phyloP scores from a whole-genome alignment of 1,284 basidiomycete species.

The Cerrena zonata region DNA sequence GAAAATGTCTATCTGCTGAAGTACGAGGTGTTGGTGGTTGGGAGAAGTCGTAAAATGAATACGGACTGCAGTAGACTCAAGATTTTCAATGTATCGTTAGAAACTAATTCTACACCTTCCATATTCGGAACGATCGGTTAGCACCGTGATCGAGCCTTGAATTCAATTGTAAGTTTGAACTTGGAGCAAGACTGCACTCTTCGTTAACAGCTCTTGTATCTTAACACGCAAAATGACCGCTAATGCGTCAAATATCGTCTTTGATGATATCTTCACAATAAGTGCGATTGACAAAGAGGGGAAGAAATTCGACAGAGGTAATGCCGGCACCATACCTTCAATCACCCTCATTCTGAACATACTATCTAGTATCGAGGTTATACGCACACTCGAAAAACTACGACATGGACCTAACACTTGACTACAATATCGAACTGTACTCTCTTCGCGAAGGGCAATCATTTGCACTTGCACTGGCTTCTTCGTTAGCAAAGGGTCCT shows the following conservation, averaged over 20 bases:
- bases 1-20: constrained; percentile 26
- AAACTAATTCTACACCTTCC: too few species aligned
- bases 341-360: constrained; percentile 8
- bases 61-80: too few species aligned
- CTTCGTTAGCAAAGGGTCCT: constrained; percentile 69
- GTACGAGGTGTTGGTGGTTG: constrained; percentile 27
- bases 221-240: constrained; percentile 47
- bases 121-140: too few species aligned
- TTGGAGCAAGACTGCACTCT: background rate
- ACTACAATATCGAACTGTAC: constrained; percentile 87
- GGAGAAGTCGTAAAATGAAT: too few species aligned
- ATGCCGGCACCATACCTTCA: constrained; percentile 16
- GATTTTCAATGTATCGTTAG: too few species aligned
- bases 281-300: constrained; percentile 85
- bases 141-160: too few species aligned
- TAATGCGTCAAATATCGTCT: constrained; percentile 69
- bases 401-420: constrained; percentile 83
- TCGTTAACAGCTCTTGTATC: background rate
- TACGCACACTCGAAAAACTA: constrained; percentile 81
- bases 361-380: constrained; percentile 71
- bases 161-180: too few species aligned
- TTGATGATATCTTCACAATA: constrained; percentile 87
- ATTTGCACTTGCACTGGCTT: constrained; percentile 83
- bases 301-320: constrained; percentile 95
- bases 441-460: constrained; percentile 64